Base-by-base conservation (phyloP, 208 protist species). In the Trichomonas tenax region DNA sequence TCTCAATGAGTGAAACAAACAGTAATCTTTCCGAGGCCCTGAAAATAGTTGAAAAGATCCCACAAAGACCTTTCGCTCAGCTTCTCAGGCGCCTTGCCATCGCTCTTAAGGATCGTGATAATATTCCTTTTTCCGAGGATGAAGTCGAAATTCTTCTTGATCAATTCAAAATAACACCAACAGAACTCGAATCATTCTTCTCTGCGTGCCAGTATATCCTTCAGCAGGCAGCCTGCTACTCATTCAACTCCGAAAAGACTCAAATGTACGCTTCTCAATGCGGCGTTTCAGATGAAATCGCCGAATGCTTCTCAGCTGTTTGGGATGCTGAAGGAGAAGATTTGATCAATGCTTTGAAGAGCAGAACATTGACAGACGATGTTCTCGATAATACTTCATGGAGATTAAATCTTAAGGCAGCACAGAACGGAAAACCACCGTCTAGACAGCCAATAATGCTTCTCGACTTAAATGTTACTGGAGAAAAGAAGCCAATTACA, bases 211-310 rank as follows among this genome's bases (percentile, higher is more conserved):
- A 23, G 26, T 93, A 93, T 40, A 9, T 93, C n/a, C 26, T 93
- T 8, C 86, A 93, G 44, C 40, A 93, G 46, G 40, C 86, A 0
- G 86, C 86, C 41, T 93, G 86, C 31, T 93, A 48, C 38, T 93
- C 86, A 93, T 93, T 93, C 31, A 38, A 93, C n/a, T 93, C 86
- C 26, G 86, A 93, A 48, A 93, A 93, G 15, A 93, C 44, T 10
- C 40, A 17, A 34, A 34, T 38, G 26, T 93, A 51, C 31, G 86
- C 86, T 51, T 58, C 44, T 21, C 44, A 93, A 51, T 41, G 86
- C 44, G 86, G 86, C 31, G 86, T 44, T 21, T 34, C 40, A 34
- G 86, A 93, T n/a, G 40, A 48, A 48, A 51, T 51, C 38, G 40
- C 86, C 8, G 86, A 93, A 38, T 93, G 86, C 31, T 93, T 93